phyloP scores from a whole-genome alignment of 1,284 basidiomycete genomes.

The Cryptococcus deneoformans region DNA sequence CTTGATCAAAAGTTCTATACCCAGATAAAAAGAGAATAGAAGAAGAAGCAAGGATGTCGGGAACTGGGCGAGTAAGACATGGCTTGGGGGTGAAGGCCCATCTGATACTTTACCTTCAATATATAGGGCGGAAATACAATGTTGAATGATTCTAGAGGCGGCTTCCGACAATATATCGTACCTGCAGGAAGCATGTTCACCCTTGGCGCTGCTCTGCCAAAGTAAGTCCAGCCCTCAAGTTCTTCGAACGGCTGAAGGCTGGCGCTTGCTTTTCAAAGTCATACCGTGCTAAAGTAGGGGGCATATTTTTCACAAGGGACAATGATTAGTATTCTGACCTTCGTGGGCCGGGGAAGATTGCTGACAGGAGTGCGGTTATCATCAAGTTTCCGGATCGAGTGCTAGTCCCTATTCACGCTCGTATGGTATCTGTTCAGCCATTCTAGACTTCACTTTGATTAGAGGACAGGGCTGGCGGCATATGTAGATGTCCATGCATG shows the following conservation, averaged over 20 bases:
- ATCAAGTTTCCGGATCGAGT: constrained; percentile 36
- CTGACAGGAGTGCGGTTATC: too few species aligned
- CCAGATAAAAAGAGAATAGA: too few species aligned
- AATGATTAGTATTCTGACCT: constrained; percentile 19
- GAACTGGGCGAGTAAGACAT: too few species aligned
- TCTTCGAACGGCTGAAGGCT: not conserved
- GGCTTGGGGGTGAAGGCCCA: too few species aligned
- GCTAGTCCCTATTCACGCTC: constrained; percentile 34
- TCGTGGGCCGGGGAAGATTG: too few species aligned
- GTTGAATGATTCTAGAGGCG: not conserved
- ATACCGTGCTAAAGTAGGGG: constrained; percentile 29
- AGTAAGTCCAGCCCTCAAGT: constrained; percentile 8
- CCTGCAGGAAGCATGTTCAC: constrained; percentile 39
- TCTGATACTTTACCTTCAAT: too few species aligned
- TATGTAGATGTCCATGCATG: too few species aligned
- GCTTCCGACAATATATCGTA: constrained; percentile 24
- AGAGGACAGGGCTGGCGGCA: not conserved
- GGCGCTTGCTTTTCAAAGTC: not conserved
- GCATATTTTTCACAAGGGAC: constrained; percentile 38
- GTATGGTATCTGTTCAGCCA: constrained; percentile 39
- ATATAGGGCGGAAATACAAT: not conserved
- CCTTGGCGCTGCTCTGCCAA: constrained; percentile 32
- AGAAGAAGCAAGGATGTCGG: not conserved
- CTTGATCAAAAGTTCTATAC: too few species aligned
- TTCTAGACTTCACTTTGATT: constrained; percentile 14